Percentiles rank a stretch among this genome's conserved stretches.
phyloP scores from a whole-genome alignment of 1,284 basidiomycete species.

The Tremellales sp. region DNA sequence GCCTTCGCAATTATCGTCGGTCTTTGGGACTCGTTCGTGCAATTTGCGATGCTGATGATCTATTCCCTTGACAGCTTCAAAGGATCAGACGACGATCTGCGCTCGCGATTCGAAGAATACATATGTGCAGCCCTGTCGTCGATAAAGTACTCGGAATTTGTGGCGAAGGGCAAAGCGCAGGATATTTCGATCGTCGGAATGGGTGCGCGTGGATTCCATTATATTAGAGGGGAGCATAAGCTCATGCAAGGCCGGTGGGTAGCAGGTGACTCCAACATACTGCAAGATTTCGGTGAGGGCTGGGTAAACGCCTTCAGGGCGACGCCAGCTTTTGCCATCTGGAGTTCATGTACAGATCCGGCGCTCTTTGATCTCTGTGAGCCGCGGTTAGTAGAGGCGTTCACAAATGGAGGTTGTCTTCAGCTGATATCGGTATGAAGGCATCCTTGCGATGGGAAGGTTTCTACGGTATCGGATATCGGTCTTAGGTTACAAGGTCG shows the following conservation, averaged over 20 bases:
- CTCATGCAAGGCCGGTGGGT: constrained; percentile 6
- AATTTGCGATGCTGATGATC: constrained; percentile 1
- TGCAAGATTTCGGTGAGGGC: constrained; percentile 72
- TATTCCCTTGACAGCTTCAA: constrained; percentile 59
- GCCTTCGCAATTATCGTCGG: constrained; percentile 2
- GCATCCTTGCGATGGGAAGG: constrained; percentile 83
- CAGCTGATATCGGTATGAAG: constrained; percentile 17
- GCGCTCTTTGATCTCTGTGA: constrained; percentile 88
- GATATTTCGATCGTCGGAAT: constrained; percentile 28
- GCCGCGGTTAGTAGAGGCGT: constrained; percentile 66
- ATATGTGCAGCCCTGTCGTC: constrained; percentile 54
- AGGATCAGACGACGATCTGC: constrained; percentile 87
- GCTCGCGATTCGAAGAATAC: constrained; percentile 66
- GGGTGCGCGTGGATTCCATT: constrained; percentile 7
- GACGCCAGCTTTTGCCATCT: constrained; percentile 78
- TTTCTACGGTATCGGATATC: constrained; percentile 81
- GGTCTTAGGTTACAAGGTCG: constrained; percentile 64
- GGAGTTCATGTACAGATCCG: constrained; percentile 82
- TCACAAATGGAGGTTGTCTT: constrained; percentile 41
- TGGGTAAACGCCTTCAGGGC: constrained; percentile 81
- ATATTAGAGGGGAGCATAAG: not conserved
- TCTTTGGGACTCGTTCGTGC: constrained; percentile 8
- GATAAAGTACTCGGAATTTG: constrained; percentile 81
- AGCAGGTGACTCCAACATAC: constrained; percentile 38
- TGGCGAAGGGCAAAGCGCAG: constrained; percentile 40